phyloP scores from a whole-genome alignment of 2,329 filamentous ascomycete genomes.

The Geosmithia flava region DNA sequence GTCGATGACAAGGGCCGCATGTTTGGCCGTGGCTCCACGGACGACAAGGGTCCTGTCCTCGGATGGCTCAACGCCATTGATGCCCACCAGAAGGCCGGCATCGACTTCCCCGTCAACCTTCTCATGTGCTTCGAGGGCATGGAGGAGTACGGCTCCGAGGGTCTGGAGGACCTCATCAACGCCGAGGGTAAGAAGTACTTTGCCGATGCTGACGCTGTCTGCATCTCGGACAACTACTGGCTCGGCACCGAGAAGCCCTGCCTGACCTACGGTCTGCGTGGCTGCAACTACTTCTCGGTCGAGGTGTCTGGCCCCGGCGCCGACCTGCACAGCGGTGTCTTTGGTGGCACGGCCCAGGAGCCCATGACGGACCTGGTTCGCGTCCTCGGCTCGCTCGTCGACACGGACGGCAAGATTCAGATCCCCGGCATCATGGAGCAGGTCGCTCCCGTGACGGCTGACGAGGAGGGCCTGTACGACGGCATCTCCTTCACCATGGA shows the following conservation, averaged over 20 bases:
- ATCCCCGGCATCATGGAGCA: conserved; percentile 92
- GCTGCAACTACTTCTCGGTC: conserved; percentile 95
- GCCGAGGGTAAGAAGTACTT: conserved; percentile 90
- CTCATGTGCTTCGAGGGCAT: conserved; percentile 99
- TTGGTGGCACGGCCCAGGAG: conserved; percentile 91
- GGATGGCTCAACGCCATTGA: conserved; percentile 98
- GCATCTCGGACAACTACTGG: conserved; percentile 99
- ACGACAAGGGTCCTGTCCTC: conserved; percentile 95
- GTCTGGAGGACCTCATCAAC: conserved; percentile 87
- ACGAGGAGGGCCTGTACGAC: conserved; percentile 81
- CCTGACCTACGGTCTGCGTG: conserved; percentile 90
- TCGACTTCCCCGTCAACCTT: conserved; percentile 94
- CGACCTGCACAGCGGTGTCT: conserved; percentile 93
- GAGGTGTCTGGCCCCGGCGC: conserved; percentile 84
- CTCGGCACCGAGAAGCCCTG: conserved; percentile 97
- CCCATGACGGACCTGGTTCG: conserved; percentile 93
- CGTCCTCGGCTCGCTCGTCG: conserved; percentile 73
- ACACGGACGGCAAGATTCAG: conserved; percentile 81
- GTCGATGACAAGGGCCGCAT: conserved; percentile 88
- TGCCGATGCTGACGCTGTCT: conserved; percentile 88
- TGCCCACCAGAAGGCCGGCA: conserved; percentile 85
- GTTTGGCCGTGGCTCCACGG: conserved; percentile 90
- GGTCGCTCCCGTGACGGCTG: conserved; percentile 75
- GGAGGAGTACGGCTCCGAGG: conserved; percentile 98
- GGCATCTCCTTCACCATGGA: conserved; percentile 93